These are phyloP conservation scores for Staphylotrichum tortipilum DNA, from an alignment of 495 filamentous ascomycete genomes.

Conservation along the genomic window DNA sequence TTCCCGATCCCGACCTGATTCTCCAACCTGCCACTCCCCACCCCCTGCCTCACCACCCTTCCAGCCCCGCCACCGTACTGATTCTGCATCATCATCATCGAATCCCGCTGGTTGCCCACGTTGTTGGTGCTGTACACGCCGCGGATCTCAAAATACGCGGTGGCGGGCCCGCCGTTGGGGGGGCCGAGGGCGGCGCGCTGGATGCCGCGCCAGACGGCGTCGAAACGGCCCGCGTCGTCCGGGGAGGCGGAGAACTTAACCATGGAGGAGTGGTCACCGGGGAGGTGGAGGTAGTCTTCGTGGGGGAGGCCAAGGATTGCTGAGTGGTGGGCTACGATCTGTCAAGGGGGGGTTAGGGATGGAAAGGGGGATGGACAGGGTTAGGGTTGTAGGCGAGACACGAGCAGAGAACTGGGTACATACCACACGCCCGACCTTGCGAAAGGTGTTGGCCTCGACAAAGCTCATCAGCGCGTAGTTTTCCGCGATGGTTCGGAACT, in stretches of 20 bases:
- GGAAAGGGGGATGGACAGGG: too few relatives aligned
- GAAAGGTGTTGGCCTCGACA: conserved; percentile 2
- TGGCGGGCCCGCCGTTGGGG: too few relatives aligned
- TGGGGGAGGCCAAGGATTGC: conserved; percentile 9
- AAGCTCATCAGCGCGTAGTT: conserved; percentile 12
- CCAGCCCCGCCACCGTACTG: too few relatives aligned
- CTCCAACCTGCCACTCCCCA: too few relatives aligned
- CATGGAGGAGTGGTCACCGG: conserved; percentile 12
- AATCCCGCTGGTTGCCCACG: too few relatives aligned
- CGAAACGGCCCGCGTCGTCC: conserved; percentile 1
- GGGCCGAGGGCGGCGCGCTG: conserved; percentile 10
- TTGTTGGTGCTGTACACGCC: too few relatives aligned
- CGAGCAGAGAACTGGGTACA: background rate
- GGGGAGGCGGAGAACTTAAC: background rate
- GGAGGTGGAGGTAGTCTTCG: conserved; percentile 5
- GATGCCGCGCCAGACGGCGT: conserved; percentile 13
- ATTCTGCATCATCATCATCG: too few relatives aligned
- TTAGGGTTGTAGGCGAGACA: too few relatives aligned
- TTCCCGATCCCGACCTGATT: too few relatives aligned
- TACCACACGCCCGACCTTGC: conserved; percentile 3
- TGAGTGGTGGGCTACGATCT: conserved; percentile 12
- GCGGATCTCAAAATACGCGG: too few relatives aligned
- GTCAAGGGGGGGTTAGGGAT: too few relatives aligned
- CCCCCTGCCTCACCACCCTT: too few relatives aligned
- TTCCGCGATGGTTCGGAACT: conserved; percentile 4